Evolutionary conservation across 2,329 filamentous ascomycete genomes (phyloP).

Genomic region (Ascochyta koolunga): DNA sequence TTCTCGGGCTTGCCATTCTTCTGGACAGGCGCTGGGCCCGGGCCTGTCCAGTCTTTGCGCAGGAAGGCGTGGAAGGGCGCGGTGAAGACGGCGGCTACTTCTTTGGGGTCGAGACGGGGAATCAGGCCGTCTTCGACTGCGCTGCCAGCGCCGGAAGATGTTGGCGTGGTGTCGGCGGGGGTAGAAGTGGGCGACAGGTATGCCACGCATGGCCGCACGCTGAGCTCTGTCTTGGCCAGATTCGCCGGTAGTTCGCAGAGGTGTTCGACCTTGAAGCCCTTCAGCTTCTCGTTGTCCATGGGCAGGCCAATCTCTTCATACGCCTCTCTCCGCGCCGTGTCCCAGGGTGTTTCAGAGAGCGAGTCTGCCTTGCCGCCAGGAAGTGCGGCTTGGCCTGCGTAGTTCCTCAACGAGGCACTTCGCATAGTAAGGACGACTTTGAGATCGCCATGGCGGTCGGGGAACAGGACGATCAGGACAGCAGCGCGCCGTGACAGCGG

Average conservation of each 20-base stretch:
- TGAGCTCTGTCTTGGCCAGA: constrained; percentile 58
- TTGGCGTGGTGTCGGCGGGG: not conserved
- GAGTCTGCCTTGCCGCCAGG: constrained; percentile 73
- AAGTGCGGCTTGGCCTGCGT: constrained; percentile 79
- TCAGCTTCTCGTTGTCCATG: constrained; percentile 68
- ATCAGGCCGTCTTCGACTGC: constrained; percentile 70
- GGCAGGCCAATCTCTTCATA: constrained; percentile 93
- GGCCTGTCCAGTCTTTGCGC: constrained; percentile 56
- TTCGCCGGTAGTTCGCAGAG: constrained; percentile 77
- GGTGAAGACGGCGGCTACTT: constrained; percentile 93
- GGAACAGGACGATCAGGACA: constrained; percentile 86
- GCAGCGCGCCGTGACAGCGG: constrained; percentile 75
- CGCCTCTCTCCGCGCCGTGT: constrained; percentile 88
- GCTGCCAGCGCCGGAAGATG: not conserved
- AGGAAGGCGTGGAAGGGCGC: constrained; percentile 88
- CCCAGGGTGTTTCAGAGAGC: constrained; percentile 64
- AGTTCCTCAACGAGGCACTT: constrained; percentile 63
- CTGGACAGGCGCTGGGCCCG: constrained; percentile 49
- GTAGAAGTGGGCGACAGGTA: constrained; percentile 61
- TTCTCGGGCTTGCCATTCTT: constrained; percentile 55
- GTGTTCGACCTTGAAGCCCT: constrained; percentile 83
- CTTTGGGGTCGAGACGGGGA: constrained; percentile 81
- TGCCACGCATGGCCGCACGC: constrained; percentile 58
- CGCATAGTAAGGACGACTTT: constrained; percentile 69
- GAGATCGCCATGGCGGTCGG: constrained; percentile 80